Conservation (phyloP, 2,329 filamentous ascomycete genomes). For the Fusarium transvaalense region DNA sequence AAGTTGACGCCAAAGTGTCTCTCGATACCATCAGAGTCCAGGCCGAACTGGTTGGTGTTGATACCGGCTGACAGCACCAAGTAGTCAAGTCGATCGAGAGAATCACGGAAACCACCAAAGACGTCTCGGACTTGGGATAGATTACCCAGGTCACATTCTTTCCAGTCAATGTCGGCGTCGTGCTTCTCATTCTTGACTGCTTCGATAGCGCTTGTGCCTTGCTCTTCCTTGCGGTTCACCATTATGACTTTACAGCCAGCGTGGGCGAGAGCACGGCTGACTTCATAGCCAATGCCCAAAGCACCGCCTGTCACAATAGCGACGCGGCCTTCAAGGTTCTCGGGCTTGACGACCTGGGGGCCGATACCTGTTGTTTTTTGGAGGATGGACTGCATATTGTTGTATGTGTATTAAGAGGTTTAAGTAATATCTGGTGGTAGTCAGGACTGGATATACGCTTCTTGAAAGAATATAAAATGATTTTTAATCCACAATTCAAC, state of each 20-base stretch:
- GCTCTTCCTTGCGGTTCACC: conserved; percentile 52
- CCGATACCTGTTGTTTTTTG: conserved; percentile 52
- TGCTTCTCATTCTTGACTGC: conserved; percentile 46
- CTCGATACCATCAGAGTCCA: conserved; percentile 57
- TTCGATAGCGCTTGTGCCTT: conserved; percentile 48
- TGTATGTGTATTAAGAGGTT: neutral
- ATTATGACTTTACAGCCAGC: conserved; percentile 55
- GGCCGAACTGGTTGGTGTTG: conserved; percentile 56
- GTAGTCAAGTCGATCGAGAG: conserved; percentile 56
- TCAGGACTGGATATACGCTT: accelerated
- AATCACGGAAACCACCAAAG: conserved; percentile 53
- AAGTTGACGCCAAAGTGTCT: conserved; percentile 61
- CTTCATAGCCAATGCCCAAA: conserved; percentile 55
- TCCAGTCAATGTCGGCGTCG: conserved; percentile 54
- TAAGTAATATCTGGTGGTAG: neutral
- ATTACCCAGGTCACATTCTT: conserved; percentile 54
- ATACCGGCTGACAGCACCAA: conserved; percentile 60
- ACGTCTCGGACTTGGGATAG: conserved; percentile 33
- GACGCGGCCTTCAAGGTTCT: conserved; percentile 53
- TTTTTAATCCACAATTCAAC: neutral
- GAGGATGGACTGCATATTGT: conserved; percentile 55
- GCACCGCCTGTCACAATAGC: conserved; percentile 57
- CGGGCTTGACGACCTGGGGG: conserved; percentile 52
- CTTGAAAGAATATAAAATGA: neutral
- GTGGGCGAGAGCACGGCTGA: conserved; percentile 52